Evolutionary conservation across 306 rosid species (phyloP), one percentile per base, ranked within the genome.

Genomic region (Quercus variabilis): DNA sequence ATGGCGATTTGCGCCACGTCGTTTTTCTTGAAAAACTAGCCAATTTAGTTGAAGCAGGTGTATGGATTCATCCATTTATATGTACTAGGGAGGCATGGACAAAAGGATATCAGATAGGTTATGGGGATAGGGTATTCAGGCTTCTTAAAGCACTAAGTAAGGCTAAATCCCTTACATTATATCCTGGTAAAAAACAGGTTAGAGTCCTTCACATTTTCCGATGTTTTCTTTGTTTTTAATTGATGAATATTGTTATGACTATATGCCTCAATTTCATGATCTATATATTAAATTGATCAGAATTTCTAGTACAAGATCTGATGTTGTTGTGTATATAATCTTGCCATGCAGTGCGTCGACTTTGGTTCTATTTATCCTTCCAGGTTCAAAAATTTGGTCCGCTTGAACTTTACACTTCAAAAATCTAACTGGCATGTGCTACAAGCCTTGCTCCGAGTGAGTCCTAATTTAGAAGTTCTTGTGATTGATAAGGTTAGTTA

Each of bases 401-500:
- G 54, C 12, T 49, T 49, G 54, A 49, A 12, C 54, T 12, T 49
- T 49, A 3, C 15, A 49, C 54, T 12, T 49, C 15, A 49, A 49
- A 49, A 13, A 49, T 49, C 15, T 12, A 49, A 49, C 54, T 49
- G 54, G 54, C 54, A 49, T 49, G 54, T 49, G 54, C 54, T 49
- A 12, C 54, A 49, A 49, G 54, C 54, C 30, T 10, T 21, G 13
- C 81, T 82, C 63, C 56, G 55, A 43, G 67, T 60, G 9, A 41
- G 70, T 31, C 56, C 55, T 21, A 77, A 67, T 60, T 76, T 76
- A 23, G 38, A 76, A 71, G 75, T 56, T 64, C 85, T 82, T 55
- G 58, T 17, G 31, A 20, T 82, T 58, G 14, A 72, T 20, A 82
- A 82, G 85, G 85, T 82, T 77, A 76, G 80, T 69, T 63, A 8